Base-by-base conservation (phyloP, 139 green algal species). In the Marvania coccoides region DNA sequence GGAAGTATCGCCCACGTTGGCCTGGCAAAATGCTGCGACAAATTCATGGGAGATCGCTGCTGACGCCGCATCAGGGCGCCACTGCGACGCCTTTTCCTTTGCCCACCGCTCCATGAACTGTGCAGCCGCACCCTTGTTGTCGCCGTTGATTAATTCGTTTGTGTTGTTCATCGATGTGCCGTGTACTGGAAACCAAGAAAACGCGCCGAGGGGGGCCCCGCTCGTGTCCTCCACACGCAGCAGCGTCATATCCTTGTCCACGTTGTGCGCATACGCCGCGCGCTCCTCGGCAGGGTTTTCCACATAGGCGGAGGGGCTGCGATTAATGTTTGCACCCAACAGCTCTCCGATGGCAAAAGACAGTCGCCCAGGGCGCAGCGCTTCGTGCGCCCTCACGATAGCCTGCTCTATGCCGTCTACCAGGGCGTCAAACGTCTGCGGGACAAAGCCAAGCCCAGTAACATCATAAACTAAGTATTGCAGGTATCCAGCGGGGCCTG, bases 101-200 rank as follows among this genome's bases (percentile, higher is more conserved):
- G 74, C 68, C 69, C 65, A 71, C 14, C 66, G 51, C 75, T 95
- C 88, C 39, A 91, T 61, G 19, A 90, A 57, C 63, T 86, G 86
- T 6, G 80, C 74, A 7, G 88, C 88, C 3, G 76, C 81, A 0
- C 86, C 88, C 71, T 95, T 95, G 81, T 95, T 95, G 74, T 95
- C 88, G 2, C 84, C 88, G 10, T 67, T 85, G 33, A 95, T 76
- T 7, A 95, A 76, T 2, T 47, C 66, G 73, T 95, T 95, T 63
- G 84, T 93, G 75, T 91, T 91, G 81, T 95, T 95, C 72, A 95
- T 85, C 33, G 77, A 87, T 26, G 88, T 94, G 76, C 88, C 89
- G 75, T 95, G 88, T 34, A 95, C 88, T 1, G 84, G 70, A 45
- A 89, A 95, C 88, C 88, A 95, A 34, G 58, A 79, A 37, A 92